phyloP scores from a whole-genome alignment of 768 basidiomycete genomes.

The Pisolithus marmoratus region DNA sequence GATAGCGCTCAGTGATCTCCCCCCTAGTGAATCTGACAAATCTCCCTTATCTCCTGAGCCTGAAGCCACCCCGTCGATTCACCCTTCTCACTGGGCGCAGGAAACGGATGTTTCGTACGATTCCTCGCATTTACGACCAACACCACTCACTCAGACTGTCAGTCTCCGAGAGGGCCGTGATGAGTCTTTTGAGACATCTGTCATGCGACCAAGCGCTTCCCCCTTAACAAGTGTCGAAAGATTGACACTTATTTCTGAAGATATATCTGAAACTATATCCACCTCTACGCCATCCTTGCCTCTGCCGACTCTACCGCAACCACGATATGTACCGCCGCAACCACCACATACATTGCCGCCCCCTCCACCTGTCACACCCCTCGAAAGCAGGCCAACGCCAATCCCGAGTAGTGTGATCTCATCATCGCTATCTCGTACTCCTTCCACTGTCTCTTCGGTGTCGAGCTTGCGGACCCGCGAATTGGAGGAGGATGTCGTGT shows the following conservation, averaged over 20 bases:
- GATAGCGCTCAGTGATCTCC: constrained; percentile 21
- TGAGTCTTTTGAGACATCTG: constrained; percentile 67
- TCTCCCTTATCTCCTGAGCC: constrained; percentile 28
- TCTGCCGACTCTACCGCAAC: constrained; percentile 3
- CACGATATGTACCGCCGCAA: background rate
- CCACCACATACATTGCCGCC: constrained; percentile 4
- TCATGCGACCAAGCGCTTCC: constrained; percentile 56
- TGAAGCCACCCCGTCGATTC: constrained; percentile 36
- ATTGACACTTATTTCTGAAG: constrained; percentile 31
- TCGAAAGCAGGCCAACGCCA: constrained; percentile 28
- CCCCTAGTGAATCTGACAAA: constrained; percentile 28
- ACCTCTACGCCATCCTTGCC: constrained; percentile 11
- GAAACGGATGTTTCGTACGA: constrained; percentile 71
- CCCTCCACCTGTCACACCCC: constrained; percentile 19
- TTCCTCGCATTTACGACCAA: constrained; percentile 67
- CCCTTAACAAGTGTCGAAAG: constrained; percentile 27
- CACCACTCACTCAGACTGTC: constrained; percentile 51
- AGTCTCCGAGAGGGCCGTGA: constrained; percentile 57
- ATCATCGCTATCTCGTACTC: constrained; percentile 32
- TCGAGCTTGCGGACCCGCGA: constrained; percentile 40
- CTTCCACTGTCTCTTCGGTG: constrained; percentile 33
- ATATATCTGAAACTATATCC: constrained; percentile 29
- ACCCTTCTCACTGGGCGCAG: constrained; percentile 49
- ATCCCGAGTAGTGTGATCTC: constrained; percentile 23
- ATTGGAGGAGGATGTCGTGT: constrained; percentile 24